Base-by-base conservation (phyloP, 2,329 filamentous ascomycete species). In the Esteya vermicola region DNA sequence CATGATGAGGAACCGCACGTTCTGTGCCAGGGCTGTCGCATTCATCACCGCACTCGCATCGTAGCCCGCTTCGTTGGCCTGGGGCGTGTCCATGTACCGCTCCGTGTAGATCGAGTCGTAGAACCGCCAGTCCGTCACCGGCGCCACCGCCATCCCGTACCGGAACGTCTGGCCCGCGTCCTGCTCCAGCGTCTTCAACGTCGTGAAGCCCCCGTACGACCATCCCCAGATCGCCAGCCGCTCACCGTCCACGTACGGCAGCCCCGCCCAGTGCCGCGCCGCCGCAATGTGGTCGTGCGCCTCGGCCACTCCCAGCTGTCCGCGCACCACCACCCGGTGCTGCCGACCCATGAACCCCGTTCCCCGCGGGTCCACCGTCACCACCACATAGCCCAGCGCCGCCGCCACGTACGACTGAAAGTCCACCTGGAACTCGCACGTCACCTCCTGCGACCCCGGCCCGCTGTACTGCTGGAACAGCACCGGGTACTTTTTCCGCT, bases 61-160 rank as follows among this genome's bases (percentile, higher is more conserved):
- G 62, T 96, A 98, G 12, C 91, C 91, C 0, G 55, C 62, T 0
- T 63, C 60, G 55, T 98, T 98, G 53, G 82, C 68, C 55, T 93
- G 78, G 2, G 91, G 91, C 1, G 80, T 94, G 54, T 88, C 81
- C 93, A 98, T 98, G 62, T 96, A 98, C 27, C 91, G 78, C 61
- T 95, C 88, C 0, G 88, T 93, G 64, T 95, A 95, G 52, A 95
- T 79, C 43, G 78, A 84, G 61, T 95, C 84, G 61, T 98, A 98
- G 61, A 82, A 94, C 42, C 82, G 73, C 91, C 91, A 98, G 59
- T 98, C 88, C 0, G 89, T 96, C n/a, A 98, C 91, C 16, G 91
- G 91, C 2, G 91, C 91, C 38, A 98, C 93, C 7, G 93, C 86
- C 83, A 98, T 94, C 50, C 91, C 93, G 57, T 98, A 98, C 47